These are phyloP conservation scores for Eimeria praecox DNA, from an alignment of 169 alveolate species.

Conservation along the genomic window DNA sequence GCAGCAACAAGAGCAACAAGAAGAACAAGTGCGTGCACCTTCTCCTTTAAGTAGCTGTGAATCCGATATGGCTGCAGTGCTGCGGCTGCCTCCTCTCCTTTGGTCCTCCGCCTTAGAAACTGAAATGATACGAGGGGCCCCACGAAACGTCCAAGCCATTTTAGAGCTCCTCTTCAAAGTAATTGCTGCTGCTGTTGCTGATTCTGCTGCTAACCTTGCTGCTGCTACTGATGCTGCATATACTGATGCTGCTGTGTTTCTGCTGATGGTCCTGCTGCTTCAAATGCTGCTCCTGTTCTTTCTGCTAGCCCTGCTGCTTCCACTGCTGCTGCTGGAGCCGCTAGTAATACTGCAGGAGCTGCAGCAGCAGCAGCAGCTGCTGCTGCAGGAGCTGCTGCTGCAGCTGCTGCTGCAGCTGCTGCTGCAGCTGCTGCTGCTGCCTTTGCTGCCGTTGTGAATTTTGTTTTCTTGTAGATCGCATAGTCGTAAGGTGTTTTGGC, in stretches of 20 bases:
- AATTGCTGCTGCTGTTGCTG: neutral
- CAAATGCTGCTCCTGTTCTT: too few species aligned
- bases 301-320: neutral
- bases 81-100: neutral
- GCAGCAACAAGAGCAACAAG: neutral
- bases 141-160: neutral
- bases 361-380: too few species aligned
- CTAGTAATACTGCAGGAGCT: neutral
- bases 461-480: neutral
- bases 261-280: too few species aligned
- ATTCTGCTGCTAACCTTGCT: slow-evolving; percentile 1
- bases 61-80: neutral
- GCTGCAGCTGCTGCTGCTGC: slow-evolving; percentile 12
- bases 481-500: neutral
- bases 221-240: neutral
- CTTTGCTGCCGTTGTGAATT: neutral
- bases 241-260: slow-evolving; percentile 6
- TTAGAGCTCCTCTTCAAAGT: neutral
- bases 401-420: slow-evolving; percentile 22
- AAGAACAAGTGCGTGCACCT: neutral
- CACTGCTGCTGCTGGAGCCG: slow-evolving; percentile 16
- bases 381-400: too few species aligned
- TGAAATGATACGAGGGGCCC: slow-evolving; percentile 32
- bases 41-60: neutral
- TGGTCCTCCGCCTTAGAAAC: neutral